Conservation (phyloP, 1,139 yeast genomes). For the Suhomyces bolitotheri region DNA sequence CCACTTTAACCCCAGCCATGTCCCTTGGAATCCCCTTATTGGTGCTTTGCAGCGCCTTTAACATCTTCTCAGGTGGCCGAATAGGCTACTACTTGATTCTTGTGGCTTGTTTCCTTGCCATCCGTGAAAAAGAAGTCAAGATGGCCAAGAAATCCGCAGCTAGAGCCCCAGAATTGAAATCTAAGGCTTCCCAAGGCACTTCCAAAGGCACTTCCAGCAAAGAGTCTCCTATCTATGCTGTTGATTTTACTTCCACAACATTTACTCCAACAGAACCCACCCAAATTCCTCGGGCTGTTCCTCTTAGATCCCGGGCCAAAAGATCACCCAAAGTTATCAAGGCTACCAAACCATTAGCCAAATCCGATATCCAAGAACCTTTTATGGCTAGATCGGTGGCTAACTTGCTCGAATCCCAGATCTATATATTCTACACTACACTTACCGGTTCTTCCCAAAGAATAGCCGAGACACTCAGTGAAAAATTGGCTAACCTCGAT, state of each 20-base stretch:
- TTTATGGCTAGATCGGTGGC: slow-evolving; percentile 33
- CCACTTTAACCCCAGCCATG: slow-evolving; percentile 1
- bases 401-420: slow-evolving; percentile 43
- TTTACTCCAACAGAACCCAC: slow-evolving; percentile 30
- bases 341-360: slow-evolving; percentile 31
- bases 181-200: not conserved
- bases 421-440: slow-evolving; percentile 77
- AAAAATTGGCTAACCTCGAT: slow-evolving; percentile 31
- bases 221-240: slow-evolving; percentile 41
- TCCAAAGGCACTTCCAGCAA: slow-evolving; percentile 6
- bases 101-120: slow-evolving; percentile 2
- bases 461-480: slow-evolving; percentile 55
- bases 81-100: slow-evolving; percentile 6
- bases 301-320: slow-evolving; percentile 24
- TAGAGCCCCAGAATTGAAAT: slow-evolving; percentile 1
- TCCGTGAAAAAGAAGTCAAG: not conserved
- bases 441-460: slow-evolving; percentile 80
- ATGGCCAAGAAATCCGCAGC: not conserved
- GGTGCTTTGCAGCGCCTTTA: slow-evolving; percentile 7
- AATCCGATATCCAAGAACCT: slow-evolving; percentile 16
- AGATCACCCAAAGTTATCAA: slow-evolving; percentile 43
- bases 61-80: slow-evolving; percentile 7
- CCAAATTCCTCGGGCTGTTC: slow-evolving; percentile 21
- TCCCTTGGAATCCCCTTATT: slow-evolving; percentile 5
- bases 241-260: slow-evolving; percentile 45